Conservation (phyloP, 106 monocot species). For the Acorus calamus region DNA sequence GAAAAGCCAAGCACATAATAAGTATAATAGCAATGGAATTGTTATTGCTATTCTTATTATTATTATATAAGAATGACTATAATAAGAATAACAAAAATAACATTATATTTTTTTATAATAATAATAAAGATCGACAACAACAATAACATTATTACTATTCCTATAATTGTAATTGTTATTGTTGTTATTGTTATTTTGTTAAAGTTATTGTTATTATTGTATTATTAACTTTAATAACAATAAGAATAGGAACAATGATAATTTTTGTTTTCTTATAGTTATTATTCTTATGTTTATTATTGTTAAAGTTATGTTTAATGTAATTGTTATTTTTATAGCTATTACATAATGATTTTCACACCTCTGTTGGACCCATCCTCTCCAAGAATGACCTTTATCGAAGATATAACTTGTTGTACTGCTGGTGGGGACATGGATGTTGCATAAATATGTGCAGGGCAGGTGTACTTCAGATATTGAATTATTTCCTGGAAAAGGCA, state of each 20-base stretch:
- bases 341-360: neutral
- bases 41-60: too few relatives aligned
- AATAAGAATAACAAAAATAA: too few relatives aligned
- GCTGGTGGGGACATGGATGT: conserved; percentile 30
- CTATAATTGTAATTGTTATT: too few relatives aligned
- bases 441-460: conserved; percentile 27
- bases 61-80: too few relatives aligned
- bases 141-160: too few relatives aligned
- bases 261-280: neutral
- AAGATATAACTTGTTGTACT: conserved; percentile 25
- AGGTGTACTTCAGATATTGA: conserved; percentile 17
- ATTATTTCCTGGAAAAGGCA: conserved; percentile 18
- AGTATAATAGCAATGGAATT: too few relatives aligned
- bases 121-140: too few relatives aligned
- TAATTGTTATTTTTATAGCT: too few relatives aligned
- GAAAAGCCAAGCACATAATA: neutral
- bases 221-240: neutral
- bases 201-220: too few relatives aligned
- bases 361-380: conserved; percentile 32
- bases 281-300: neutral
- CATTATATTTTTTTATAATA: too few relatives aligned
- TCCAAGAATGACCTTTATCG: conserved; percentile 24
- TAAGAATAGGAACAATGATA: neutral
- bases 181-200: too few relatives aligned
- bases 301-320: too few relatives aligned